phyloP scores from a whole-genome alignment of 129 eudicot genomes.

The Lactuca saligna region DNA sequence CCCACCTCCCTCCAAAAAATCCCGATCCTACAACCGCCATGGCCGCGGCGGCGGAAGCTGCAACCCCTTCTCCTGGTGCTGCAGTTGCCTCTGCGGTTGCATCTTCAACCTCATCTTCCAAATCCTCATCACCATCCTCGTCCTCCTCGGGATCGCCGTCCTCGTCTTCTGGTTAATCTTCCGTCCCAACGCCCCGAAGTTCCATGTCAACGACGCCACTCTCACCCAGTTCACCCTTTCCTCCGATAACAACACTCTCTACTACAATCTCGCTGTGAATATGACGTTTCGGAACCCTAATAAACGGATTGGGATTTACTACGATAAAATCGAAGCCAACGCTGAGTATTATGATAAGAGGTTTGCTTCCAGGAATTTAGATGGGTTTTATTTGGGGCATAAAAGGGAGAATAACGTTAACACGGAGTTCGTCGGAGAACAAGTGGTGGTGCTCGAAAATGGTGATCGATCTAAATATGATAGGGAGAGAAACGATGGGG shows the following conservation, averaged over 20 bases:
- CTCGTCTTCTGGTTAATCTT: conserved; percentile 51
- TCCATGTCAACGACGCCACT: conserved; percentile 51
- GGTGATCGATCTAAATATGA: conserved; percentile 29
- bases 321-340: conserved; percentile 56
- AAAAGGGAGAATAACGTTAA: conserved; percentile 20
- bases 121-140: conserved; percentile 48
- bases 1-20: conserved; percentile 44
- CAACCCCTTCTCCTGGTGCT: conserved; percentile 60
- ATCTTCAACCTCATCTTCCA: conserved; percentile 58
- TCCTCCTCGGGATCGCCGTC: conserved; percentile 39
- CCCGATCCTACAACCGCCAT: conserved; percentile 48
- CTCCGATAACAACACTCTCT: conserved; percentile 50
- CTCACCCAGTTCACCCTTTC: conserved; percentile 52
- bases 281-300: conserved; percentile 72
- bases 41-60: conserved; percentile 56
- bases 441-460: conserved; percentile 4
- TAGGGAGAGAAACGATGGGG: conserved; percentile 28
- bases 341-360: conserved; percentile 31
- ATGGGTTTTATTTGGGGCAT: conserved; percentile 31
- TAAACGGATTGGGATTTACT: conserved; percentile 60
- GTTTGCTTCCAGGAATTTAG: conserved; percentile 18
- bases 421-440: conserved; percentile 17
- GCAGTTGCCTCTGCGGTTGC: conserved; percentile 54
- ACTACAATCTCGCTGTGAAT: conserved; percentile 57
- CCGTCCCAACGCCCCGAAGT: conserved; percentile 63